phyloP scores from a whole-genome alignment of 495 filamentous ascomycete genomes.

The Lasiosphaeris hirsuta region DNA sequence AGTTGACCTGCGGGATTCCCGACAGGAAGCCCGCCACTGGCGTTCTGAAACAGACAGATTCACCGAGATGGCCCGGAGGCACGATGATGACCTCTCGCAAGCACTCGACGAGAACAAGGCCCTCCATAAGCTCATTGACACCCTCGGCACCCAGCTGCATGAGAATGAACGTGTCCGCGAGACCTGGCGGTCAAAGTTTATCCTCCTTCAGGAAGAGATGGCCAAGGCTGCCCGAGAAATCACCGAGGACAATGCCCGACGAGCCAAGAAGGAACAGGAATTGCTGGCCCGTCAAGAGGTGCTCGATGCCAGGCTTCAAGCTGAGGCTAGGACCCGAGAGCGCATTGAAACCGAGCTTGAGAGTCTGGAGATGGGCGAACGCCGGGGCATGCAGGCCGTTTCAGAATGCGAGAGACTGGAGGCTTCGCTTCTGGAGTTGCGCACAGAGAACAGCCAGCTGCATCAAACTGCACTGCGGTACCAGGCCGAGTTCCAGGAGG shows the following conservation, averaged over 20 bases:
- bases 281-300: slow-evolving; percentile 73
- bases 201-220: slow-evolving; percentile 82
- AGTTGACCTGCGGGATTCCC: slow-evolving; percentile 45
- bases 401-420: slow-evolving; percentile 61
- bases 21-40: slow-evolving; percentile 48
- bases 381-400: slow-evolving; percentile 59
- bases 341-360: slow-evolving; percentile 76
- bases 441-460: slow-evolving; percentile 65
- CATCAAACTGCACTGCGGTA: slow-evolving; percentile 62
- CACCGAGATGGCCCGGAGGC: slow-evolving; percentile 37
- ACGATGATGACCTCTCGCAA: slow-evolving; percentile 39
- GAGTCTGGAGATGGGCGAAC: slow-evolving; percentile 69
- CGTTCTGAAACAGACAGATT: slow-evolving; percentile 47
- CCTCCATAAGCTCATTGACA: slow-evolving; percentile 63
- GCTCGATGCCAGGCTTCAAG: slow-evolving; percentile 70
- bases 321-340: slow-evolving; percentile 73
- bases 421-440: slow-evolving; percentile 58
- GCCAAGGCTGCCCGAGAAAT: slow-evolving; percentile 69
- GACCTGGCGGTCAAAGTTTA: slow-evolving; percentile 73
- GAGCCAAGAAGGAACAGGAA: slow-evolving; percentile 68
- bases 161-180: slow-evolving; percentile 78
- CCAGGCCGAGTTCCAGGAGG: slow-evolving; percentile 79
- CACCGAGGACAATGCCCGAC: slow-evolving; percentile 72
- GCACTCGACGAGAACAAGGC: slow-evolving; percentile 46
- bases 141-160: slow-evolving; percentile 70